Evolutionary conservation across 106 monocot genomes (phyloP).

Genomic region (Dendrobium chrysotoxum): DNA sequence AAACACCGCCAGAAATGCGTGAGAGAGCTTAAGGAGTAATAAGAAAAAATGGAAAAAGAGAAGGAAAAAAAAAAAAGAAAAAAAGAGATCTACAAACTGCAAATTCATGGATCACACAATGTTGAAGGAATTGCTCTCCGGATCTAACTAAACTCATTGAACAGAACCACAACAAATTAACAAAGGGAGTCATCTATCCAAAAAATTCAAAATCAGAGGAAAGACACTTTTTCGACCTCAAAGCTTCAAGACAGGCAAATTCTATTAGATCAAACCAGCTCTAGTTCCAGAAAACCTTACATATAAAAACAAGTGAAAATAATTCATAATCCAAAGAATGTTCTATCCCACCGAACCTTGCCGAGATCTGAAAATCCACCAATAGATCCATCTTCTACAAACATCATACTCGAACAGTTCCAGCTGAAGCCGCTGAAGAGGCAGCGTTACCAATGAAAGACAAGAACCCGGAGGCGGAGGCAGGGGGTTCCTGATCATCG

Average conservation of each 20-base stretch:
- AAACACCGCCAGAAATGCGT: no score
- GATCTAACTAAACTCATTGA: background rate
- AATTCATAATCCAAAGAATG: background rate
- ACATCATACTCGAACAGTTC: background rate
- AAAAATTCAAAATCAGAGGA: background rate
- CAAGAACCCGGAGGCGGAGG: constrained; percentile 21
- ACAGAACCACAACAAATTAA: background rate
- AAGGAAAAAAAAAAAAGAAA: no score
- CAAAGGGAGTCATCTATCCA: background rate
- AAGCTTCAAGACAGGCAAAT: background rate
- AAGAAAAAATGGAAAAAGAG: no score
- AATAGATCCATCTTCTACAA: background rate
- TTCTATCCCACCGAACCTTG: background rate
- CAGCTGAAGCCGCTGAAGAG: constrained; percentile 17
- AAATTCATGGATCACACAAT: background rate
- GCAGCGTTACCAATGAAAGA: constrained; percentile 21
- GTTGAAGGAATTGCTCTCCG: background rate
- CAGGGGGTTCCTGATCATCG: constrained; percentile 33
- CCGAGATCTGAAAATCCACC: background rate
- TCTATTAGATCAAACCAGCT: background rate
- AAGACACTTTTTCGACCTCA: background rate
- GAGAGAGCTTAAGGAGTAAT: no score
- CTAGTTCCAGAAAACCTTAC: background rate
- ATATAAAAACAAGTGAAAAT: background rate
- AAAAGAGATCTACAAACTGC: background rate